Evolutionary conservation across 2,329 filamentous ascomycete genomes (phyloP).

Genomic region (Leptographium procerum): DNA sequence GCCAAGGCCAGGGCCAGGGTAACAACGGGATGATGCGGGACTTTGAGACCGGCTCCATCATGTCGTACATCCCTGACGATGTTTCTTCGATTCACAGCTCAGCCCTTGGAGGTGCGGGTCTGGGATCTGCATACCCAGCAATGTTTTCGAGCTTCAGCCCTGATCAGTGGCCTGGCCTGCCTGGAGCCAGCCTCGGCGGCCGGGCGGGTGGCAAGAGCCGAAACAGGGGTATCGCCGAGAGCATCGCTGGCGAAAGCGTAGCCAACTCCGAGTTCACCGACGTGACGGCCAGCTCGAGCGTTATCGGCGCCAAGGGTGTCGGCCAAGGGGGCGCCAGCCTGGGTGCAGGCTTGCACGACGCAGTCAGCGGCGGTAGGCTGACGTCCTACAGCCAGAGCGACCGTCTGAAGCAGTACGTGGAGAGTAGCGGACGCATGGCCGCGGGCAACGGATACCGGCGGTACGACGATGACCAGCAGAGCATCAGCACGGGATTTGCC

Average conservation of each 20-base stretch:
- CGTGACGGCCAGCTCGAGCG: conserved; percentile 52
- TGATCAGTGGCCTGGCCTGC: conserved; percentile 79
- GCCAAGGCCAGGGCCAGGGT: conserved; percentile 26
- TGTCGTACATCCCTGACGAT: conserved; percentile 94
- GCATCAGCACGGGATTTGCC: conserved; percentile 90
- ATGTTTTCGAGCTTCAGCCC: conserved; percentile 91
- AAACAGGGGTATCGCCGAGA: conserved; percentile 49
- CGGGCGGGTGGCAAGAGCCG: conserved; percentile 56
- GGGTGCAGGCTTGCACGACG: conserved; percentile 64
- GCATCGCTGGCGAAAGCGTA: conserved; percentile 82
- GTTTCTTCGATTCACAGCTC: conserved; percentile 93
- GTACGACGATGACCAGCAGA: conserved; percentile 89
- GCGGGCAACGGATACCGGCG: conserved; percentile 57
- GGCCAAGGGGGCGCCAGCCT: conserved; percentile 83
- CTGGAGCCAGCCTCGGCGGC: conserved; percentile 47
- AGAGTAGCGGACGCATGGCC: conserved; percentile 63
- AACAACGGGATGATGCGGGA: conserved; percentile 33
- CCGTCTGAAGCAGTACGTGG: conserved; percentile 87
- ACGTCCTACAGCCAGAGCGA: conserved; percentile 68
- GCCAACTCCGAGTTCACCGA: conserved; percentile 87
- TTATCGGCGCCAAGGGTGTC: conserved; percentile 63
- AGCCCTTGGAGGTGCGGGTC: conserved; percentile 72
- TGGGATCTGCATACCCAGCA: conserved; percentile 73
- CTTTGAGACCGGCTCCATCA: conserved; percentile 73
- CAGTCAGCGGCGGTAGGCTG: conserved; percentile 52